Evolutionary conservation across 2,329 filamentous ascomycete genomes (phyloP).

Genomic region (Fusarium camptoceras): DNA sequence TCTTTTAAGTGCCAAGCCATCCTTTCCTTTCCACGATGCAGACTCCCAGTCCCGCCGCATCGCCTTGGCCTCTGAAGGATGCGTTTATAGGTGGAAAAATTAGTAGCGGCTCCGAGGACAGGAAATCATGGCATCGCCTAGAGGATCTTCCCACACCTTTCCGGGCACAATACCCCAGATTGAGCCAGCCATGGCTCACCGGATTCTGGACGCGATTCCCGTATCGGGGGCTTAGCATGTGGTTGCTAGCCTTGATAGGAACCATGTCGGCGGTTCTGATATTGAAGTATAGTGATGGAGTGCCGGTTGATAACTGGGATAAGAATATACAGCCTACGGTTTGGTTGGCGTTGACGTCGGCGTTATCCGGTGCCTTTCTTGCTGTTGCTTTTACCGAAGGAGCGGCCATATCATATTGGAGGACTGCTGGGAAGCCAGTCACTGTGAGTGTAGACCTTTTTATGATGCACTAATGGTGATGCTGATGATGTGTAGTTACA

Average conservation of each 20-base stretch:
- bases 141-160: conserved; percentile 14
- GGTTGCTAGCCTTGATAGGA: conserved; percentile 29
- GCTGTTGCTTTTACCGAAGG: conserved; percentile 36
- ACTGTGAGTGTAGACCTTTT: conserved; percentile 7
- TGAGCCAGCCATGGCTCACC: conserved; percentile 36
- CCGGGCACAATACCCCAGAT: conserved; percentile 11
- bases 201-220: conserved; percentile 39
- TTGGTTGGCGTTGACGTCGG: conserved; percentile 39
- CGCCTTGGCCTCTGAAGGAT: conserved; percentile 32
- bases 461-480: rapidly evolving
- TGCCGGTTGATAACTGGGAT: conserved; percentile 34
- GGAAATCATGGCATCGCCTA: conserved; percentile 25
- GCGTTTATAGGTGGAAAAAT: neutral
- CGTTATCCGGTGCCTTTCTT: conserved; percentile 34
- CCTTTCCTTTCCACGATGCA: neutral
- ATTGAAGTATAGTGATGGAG: conserved; percentile 33
- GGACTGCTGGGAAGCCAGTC: conserved; percentile 29
- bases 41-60: neutral
- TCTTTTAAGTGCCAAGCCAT: neutral
- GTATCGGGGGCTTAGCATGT: conserved; percentile 29
- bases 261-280: conserved; percentile 31
- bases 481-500: conserved; percentile 15
- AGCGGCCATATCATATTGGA: conserved; percentile 39
- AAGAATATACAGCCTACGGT: conserved; percentile 35
- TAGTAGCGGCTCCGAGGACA: neutral